These are phyloP conservation scores for Dioscorea cayenensis DNA, from an alignment of 116 monocot species.

Conservation along the genomic window DNA sequence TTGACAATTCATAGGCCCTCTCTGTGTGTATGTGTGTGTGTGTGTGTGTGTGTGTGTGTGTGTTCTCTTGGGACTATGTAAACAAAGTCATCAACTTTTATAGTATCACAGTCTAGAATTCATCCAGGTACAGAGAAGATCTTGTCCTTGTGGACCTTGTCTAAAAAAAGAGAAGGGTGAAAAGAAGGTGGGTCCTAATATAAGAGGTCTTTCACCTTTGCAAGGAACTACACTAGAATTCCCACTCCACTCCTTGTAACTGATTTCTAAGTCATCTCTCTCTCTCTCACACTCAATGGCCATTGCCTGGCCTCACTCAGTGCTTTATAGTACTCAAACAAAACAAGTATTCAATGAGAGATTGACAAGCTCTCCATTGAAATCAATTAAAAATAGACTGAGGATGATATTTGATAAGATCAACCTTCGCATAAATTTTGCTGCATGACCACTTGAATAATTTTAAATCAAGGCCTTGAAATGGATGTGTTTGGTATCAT, in stretches of 20 bases:
- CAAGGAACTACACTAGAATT: slow-evolving; percentile 30
- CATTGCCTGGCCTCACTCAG: slow-evolving; percentile 1
- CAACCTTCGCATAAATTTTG: too few relatives aligned
- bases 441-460: slow-evolving; percentile 2
- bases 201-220: slow-evolving; percentile 20
- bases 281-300: slow-evolving; percentile 9
- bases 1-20: slow-evolving; percentile 22
- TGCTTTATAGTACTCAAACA: slow-evolving; percentile 14
- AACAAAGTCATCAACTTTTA: slow-evolving; percentile 17
- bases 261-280: slow-evolving; percentile 7
- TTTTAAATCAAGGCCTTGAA: slow-evolving; percentile 13
- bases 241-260: slow-evolving; percentile 34
- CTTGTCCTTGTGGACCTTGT: slow-evolving; percentile 30
- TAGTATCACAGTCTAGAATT: slow-evolving; percentile 32
- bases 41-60: too few relatives aligned
- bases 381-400: not conserved
- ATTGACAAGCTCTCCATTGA: slow-evolving; percentile 1
- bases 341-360: slow-evolving; percentile 15
- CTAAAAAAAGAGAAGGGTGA: slow-evolving; percentile 18
- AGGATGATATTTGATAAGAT: too few relatives aligned
- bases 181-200: not conserved
- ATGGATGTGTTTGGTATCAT: slow-evolving; percentile 38
- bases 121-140: slow-evolving; percentile 41
- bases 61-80: slow-evolving; percentile 7
- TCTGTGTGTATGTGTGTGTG: not conserved